Evolutionary conservation across 495 filamentous ascomycete species (phyloP), one percentile per base, ranked within the genome.

Genomic region (Bacidia gigantensis): DNA sequence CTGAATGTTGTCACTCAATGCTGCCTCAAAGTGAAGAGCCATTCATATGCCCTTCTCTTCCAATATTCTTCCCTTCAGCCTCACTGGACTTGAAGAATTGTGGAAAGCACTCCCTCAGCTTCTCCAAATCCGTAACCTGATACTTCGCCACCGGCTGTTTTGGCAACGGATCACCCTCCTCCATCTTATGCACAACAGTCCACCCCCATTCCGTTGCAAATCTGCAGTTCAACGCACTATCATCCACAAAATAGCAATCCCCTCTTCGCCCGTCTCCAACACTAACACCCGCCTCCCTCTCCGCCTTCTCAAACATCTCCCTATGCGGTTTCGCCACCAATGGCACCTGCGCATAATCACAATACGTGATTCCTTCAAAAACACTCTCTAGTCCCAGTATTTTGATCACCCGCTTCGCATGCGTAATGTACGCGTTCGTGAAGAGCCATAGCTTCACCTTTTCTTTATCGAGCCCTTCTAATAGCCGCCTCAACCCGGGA

Each of bases 371-470:
- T 0, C 90, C 90, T 58, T 94, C 90, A 64, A 97, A 97, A 23
- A 87, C 66, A 65, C 93, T 87, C 11, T 93, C 87, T 18, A 97
- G 66, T 24, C 76, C 81, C 2, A 99, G 71, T 24, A 99, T 64
- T 56, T 73, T 79, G 14, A 97, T 76, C 7, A 99, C 92, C 18
- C 89, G 68, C 56, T 76, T 79, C 3, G 77, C 93, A 60, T 99
- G 93, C 41, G 72, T 97, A 56, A 94, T 67, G 61, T 96, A 94
- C 38, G 93, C 93, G 61, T 99, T 99, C 0, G 93, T 99, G 53
- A 99, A 80, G 2, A 99, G 76, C 93, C 93, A 97, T 18, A 86
- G 68, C 62, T 81, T 85, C 56, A 95, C 85, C 60, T 92, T 95
- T 46, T 51, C 72, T 46, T 59, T 77, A 66, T 95, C 86, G 51